Evolutionary conservation across 1,284 basidiomycete genomes (phyloP), one percentile per base, ranked within the genome.

Genomic region (Boletellus sp.): DNA sequence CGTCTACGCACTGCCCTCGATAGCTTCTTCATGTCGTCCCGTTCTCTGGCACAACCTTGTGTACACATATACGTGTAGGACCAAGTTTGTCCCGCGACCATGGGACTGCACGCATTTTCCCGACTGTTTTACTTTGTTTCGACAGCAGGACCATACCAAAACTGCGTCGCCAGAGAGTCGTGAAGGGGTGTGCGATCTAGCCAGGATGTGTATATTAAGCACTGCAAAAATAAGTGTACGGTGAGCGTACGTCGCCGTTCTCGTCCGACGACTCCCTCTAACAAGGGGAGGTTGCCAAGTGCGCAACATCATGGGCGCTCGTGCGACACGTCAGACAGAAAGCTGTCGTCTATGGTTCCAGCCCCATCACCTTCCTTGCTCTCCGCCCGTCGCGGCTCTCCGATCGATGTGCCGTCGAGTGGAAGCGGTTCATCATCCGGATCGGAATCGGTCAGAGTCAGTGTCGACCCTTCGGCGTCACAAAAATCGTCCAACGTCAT

Each of bases 401-500:
- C 43, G 2, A 19, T 28, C 19, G 22, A 40, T 8, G 46, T 12
- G 16, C 18, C 41, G 33, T 55, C 32, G 11, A 62, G 4, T 11
- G 57, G 60, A 15, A 65, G 51, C 16, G 63, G 65, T 32, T 52
- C 61, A n/a, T 66, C 64, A 2, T 68, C 64, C 7, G 64, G 64
- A 47, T 69, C 67, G 1, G 64, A 55, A 41, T 69, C 64, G 4
- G 46, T 53, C 37, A 64, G 42, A 0, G 49, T 50, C 35, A 72
- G 60, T 36, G 71, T 63, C 15, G 75, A 72, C 16, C 74, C 79
- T 50, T 89, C 87, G 28, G 78, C 71, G 13, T 79, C 71, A 54
- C 83, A 82, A 67, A 93, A 93, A 66, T 93, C 91, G 15, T 74
- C 69, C 33, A 91, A 57, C 3, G 72, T 74, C 41, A 93, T 72